These are phyloP conservation scores for Lactifluus pinguis DNA, from an alignment of 768 basidiomycete genomes.

Conservation along the genomic window DNA sequence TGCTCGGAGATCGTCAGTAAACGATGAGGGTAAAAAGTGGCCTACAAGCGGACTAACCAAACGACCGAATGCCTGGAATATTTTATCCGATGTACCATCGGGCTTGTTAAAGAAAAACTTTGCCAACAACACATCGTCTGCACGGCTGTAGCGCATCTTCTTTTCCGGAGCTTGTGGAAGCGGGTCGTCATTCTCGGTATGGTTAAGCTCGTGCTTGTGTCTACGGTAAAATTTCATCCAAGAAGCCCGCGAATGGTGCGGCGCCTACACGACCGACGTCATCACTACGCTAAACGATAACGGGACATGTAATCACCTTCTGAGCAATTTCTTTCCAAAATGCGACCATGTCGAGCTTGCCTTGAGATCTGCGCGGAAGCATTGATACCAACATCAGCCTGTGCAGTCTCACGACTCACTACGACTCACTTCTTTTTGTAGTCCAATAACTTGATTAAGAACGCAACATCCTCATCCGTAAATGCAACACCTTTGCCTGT, in stretches of 20 bases:
- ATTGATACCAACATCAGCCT: constrained; percentile 6
- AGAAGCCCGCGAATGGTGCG: constrained; percentile 84
- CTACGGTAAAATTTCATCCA: constrained; percentile 93
- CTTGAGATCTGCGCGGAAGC: constrained; percentile 38
- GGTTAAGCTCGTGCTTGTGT: constrained; percentile 76
- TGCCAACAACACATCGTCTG: constrained; percentile 73
- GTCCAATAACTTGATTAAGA: constrained; percentile 67
- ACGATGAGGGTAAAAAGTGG: background rate
- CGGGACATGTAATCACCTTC: constrained; percentile 36
- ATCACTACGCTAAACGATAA: constrained; percentile 2
- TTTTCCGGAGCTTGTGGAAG: constrained; percentile 73
- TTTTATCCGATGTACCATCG: constrained; percentile 74
- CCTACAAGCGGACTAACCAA: constrained; percentile 35
- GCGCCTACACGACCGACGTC: constrained; percentile 41
- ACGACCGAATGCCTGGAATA: constrained; percentile 75
- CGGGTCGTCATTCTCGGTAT: constrained; percentile 56
- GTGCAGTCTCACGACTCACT: constrained; percentile 32
- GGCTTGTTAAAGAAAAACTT: constrained; percentile 63
- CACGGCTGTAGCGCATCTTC: constrained; percentile 78
- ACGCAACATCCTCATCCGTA: constrained; percentile 73
- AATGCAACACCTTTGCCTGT: constrained; percentile 89
- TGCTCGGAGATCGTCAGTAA: constrained; percentile 37
- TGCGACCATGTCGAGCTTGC: constrained; percentile 60
- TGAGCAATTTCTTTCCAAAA: constrained; percentile 73
- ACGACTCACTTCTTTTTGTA: constrained; percentile 52